Base-by-base conservation (phyloP, 345 rosid species). In the Erucastrum elatum region DNA sequence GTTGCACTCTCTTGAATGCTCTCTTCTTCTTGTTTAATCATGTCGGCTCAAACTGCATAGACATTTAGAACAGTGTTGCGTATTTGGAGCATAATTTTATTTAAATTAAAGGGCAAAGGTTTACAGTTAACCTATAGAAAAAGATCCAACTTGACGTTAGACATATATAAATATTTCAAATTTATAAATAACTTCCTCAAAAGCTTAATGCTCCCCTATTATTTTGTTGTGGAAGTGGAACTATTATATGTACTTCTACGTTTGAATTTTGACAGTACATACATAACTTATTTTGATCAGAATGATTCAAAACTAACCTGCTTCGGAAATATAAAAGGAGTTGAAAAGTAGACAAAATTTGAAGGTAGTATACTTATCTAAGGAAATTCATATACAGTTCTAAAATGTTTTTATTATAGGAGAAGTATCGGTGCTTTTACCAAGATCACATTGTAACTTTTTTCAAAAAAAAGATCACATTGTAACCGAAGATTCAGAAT, bases 371-470 rank as follows among this genome's bases (percentile, higher is more conserved):
- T 31, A 26, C 66, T 5, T 58, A 37, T 15, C 11, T 31, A 9
- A 16, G 11, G 26, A 37, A 37, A 21, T 26, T 44, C 12, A 8
- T 49, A 21, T 56, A n/a, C 6, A 12, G n/a, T 9, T 41, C 12
- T 3, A 26, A 27, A 4, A 61, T 27, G 4, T 29, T 29, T 27
- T 44, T 15, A 1, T 25, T 4, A 8, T 46, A 12, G 80, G 53
- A 51, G 65, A 70, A 70, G 49, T 64, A 64, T 71, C 71, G 66
- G 72, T 65, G 72, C 62, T 30, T 56, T 44, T 58, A 78, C 68
- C 68, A 58, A 78, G 2, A 66, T 71, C 53, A 33, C 62, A 66
- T 8, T 65, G 61, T 37, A 78, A 56, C 61, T 21, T 21, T 21
- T 21, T 21, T 21, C 21, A 21, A 21, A 21, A 21, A 21, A 21